Conservation (phyloP, 176 grass and related monocot species). For the Oryza punctata region DNA sequence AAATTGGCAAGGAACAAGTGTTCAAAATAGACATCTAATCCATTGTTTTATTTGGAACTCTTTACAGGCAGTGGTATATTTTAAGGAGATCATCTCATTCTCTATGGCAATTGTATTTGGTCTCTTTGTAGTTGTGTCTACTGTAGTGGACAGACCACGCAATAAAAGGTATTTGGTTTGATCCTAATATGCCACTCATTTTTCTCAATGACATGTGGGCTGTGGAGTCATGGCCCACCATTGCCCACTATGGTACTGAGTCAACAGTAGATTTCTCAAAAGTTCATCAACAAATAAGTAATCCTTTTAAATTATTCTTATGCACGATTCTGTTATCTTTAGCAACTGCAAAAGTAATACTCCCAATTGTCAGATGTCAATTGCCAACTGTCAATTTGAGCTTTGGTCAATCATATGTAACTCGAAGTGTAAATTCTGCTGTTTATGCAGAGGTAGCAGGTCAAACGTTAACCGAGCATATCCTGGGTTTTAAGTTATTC, state of each 20-base stretch:
- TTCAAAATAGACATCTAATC: slow-evolving; percentile 13
- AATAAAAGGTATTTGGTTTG: slow-evolving; percentile 51
- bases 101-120: slow-evolving; percentile 58
- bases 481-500: not conserved
- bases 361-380: not conserved
- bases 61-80: slow-evolving; percentile 51
- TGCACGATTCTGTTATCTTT: not conserved
- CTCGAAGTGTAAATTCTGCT: not conserved
- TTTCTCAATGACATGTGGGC: not conserved
- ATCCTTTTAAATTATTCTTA: not conserved
- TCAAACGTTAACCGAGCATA: not conserved
- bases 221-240: not conserved
- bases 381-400: not conserved
- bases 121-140: slow-evolving; percentile 51
- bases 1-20: not conserved
- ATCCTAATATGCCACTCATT: not conserved
- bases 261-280: not conserved
- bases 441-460: not conserved
- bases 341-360: not conserved
- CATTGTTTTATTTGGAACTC: slow-evolving; percentile 23
- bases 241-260: not conserved
- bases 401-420: not conserved
- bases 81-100: slow-evolving; percentile 58
- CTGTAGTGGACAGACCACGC: slow-evolving; percentile 24
- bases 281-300: not conserved